Base-by-base conservation (phyloP, 108 stramenopile genomes). In the Ochromonas danica region DNA sequence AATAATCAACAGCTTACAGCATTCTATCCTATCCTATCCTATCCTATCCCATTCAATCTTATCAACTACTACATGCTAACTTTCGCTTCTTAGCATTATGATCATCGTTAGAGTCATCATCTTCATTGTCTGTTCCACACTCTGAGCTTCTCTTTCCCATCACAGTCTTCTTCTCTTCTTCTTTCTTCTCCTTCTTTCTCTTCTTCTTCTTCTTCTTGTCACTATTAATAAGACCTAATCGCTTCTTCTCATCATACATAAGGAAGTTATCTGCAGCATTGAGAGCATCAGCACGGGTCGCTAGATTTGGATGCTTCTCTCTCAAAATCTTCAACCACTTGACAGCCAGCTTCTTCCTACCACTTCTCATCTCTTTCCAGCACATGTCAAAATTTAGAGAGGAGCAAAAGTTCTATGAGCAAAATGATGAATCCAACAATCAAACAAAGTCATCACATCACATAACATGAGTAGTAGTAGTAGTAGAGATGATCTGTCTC, bases 331-430 rank as follows among this genome's bases (percentile, higher is more conserved):
- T 79, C 30, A 96, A 87, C 94, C 95, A 96, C 80, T 90, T 92
- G 78, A 87, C 92, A 0, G 96, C 91, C 96, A 98, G 97, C 41
- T 90, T 91, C 84, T 92, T 94, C 43, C 97, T 85, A 27, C 95
- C 97, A 6, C 86, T 77, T n/a, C 98, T 85, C 0, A 95, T 93
- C 80, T 93, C 86, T 1, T 85, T 72, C 98, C 98, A 99, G 1
- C 95, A 96, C 33, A 78, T 82, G 61, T 94, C 93, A 86, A 99
- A 98, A 84, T 96, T 97, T 0, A 86, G 87, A 0, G 85, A 88
- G 39, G 91, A 91, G 85, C 93, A 96, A 82, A 93, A 98, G 82
- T 99, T 99, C 89, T 98, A 96, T 1, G 96, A 78, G 61, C 71
- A 1, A 25, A 43, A 14, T 3, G 1, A 3, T 35, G 35, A 28